These are phyloP conservation scores for Cinnamomum chago DNA, from an alignment of 164 flowering plant species.

Conservation along the genomic window DNA sequence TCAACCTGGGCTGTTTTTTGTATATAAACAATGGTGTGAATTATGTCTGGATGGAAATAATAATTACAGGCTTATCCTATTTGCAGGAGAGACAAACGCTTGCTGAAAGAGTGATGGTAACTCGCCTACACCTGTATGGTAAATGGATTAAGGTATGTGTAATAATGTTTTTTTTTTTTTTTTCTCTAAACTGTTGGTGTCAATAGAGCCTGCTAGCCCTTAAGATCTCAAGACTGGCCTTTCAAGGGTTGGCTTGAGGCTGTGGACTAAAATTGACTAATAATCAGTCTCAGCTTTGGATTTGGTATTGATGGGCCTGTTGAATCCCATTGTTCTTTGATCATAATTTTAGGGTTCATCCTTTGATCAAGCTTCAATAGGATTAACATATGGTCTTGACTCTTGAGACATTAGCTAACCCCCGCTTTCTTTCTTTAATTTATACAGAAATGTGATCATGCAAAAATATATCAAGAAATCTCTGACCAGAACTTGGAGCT, in stretches of 20 bases:
- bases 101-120: conserved; percentile 95
- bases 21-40: neutral
- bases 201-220: neutral
- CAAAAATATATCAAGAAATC: conserved; percentile 41
- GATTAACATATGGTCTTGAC: no score
- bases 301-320: no score
- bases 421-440: neutral
- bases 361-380: no score
- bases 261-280: no score
- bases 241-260: neutral
- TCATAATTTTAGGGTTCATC: no score
- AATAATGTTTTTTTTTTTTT: neutral
- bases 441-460: conserved; percentile 35
- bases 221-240: neutral
- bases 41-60: neutral
- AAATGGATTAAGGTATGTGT: conserved; percentile 81
- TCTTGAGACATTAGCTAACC: no score
- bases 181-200: no score
- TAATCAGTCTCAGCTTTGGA: no score
- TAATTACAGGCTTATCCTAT: neutral
- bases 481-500: conserved; percentile 85
- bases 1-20: neutral
- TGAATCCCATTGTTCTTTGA: no score
- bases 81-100: conserved; percentile 77
- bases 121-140: conserved; percentile 88